These are phyloP conservation scores for Aristolochia fimbriata DNA, from an alignment of 164 flowering plant species.

Conservation along the genomic window DNA sequence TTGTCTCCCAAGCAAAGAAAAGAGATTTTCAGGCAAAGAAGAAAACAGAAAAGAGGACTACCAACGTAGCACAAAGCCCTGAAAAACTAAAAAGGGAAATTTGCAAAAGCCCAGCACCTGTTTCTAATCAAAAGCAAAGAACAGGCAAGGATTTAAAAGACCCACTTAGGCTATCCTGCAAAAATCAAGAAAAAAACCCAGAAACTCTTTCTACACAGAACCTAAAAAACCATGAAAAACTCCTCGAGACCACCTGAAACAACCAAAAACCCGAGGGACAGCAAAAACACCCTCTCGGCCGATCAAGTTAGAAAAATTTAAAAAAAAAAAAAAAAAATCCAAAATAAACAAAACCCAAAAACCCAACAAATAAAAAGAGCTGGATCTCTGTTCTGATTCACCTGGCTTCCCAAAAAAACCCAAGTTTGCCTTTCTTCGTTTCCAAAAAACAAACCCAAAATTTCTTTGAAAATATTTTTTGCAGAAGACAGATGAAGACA, in stretches of 20 bases:
- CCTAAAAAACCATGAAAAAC: constrained; percentile 5
- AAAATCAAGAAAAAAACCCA: background rate
- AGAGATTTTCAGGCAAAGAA: constrained; percentile 3
- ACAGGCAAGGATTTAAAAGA: constrained; percentile 22
- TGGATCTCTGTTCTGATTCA: constrained; percentile 64
- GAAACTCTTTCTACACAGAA: background rate
- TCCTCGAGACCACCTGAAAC: background rate
- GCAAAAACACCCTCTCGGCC: constrained; percentile 51
- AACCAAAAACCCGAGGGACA: constrained; percentile 32
- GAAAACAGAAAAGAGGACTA: background rate
- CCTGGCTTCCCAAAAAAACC: constrained; percentile 29
- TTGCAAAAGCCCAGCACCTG: constrained; percentile 21
- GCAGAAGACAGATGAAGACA: constrained; percentile 52
- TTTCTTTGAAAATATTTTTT: background rate
- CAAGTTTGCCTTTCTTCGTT: constrained; percentile 29
- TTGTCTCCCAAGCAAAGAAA: constrained; percentile 5
- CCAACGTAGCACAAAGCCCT: background rate
- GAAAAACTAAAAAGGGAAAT: constrained; percentile 5
- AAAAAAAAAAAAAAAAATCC: constrained; percentile 5
- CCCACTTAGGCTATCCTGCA: constrained; percentile 1
- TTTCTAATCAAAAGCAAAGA: constrained; percentile 38
- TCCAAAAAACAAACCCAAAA: constrained; percentile 20
- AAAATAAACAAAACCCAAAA: constrained; percentile 4
- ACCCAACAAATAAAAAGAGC: constrained; percentile 6
- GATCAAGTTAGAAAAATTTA: constrained; percentile 14